Base-by-base conservation (phyloP, 495 filamentous ascomycete species). In the Aspergillus ostianus region DNA sequence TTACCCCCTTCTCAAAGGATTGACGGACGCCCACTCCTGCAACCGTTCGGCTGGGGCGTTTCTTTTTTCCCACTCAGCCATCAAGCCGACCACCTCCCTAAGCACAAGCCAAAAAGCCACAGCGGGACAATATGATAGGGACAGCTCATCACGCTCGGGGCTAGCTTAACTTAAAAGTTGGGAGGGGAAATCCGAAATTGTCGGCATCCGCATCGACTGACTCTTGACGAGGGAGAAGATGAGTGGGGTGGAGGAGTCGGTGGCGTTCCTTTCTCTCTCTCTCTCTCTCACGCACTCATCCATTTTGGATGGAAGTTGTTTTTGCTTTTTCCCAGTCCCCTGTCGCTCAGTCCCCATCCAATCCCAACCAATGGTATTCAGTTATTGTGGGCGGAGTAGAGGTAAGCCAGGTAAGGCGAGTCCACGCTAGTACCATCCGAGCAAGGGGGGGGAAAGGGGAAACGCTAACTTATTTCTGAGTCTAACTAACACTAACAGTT, bases 11-110 rank as follows among this genome's bases (percentile, higher is more conserved):
- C 10, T 10, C 29, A 53, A 19, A 48, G 26, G 51, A 54, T 2
- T 56, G 46, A 44, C 30, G 52, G 36, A n/a, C 49, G 50, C 47
- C 54, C 47, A 61, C 59, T 51, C 57, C 59, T 61, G 59, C 59
- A 61, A 57, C 53, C 59, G 48, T 51, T 61, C 54, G 54, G 54
- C 59, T 61, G 54, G 59, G 59, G 59, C 59, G 58, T 51, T 61
- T 61, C 20, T 41, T 13, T 15, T 15, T 58, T 44, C 56, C 47
- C 32, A 57, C 27, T 36, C 23, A 30, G 10, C 36, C 36, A 4
- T 41, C 13, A 4, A 41, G 12, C 10, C 36, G 10, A 13, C 36
- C 36, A 15, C 36, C 36, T 41, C 36, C 36, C 12, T 41, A 41
- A 41, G 15, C 36, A 17, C 36, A 13, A 13, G 36, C 36, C 36